Conservation (phyloP, 2,329 filamentous ascomycete genomes). For the Fusarium aywerte region DNA sequence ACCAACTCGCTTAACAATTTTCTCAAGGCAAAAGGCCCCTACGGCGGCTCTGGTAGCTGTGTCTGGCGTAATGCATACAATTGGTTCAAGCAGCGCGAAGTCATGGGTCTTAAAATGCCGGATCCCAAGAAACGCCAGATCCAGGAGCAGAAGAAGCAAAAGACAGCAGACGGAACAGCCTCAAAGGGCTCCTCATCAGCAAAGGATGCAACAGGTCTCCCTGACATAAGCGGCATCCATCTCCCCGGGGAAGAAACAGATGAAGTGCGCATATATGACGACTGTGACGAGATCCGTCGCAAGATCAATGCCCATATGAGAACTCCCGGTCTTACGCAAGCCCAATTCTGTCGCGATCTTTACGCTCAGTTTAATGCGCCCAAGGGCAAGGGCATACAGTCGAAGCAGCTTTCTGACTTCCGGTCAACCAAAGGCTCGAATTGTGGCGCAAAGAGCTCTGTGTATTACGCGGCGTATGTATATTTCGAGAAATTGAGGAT, state of each 20-base stretch:
- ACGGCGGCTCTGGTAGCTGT: not conserved
- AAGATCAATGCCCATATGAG: slow-evolving; percentile 19
- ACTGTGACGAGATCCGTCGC: slow-evolving; percentile 13
- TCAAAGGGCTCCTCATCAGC: not conserved
- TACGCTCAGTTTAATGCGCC: not conserved
- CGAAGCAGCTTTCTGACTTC: slow-evolving; percentile 22
- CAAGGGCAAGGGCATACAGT: slow-evolving; percentile 9
- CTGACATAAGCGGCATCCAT: not conserved
- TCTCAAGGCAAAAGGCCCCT: not conserved
- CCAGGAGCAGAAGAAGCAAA: not conserved
- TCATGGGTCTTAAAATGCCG: slow-evolving; percentile 8
- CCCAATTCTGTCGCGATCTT: slow-evolving; percentile 7
- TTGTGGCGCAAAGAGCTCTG: not conserved
- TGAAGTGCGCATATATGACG: not conserved
- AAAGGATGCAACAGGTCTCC: not conserved
- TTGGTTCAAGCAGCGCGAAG: slow-evolving; percentile 16
- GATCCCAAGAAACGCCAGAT: slow-evolving; percentile 1
- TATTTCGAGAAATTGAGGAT: slow-evolving; percentile 22
- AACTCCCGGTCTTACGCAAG: not conserved
- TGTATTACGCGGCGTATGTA: slow-evolving; percentile 15
- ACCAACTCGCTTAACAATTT: slow-evolving; percentile 12
- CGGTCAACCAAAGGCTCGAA: not conserved
- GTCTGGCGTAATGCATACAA: slow-evolving; percentile 9
- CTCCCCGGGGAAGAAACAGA: slow-evolving; percentile 7
- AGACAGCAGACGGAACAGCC: not conserved